Conservation (phyloP, 2,329 filamentous ascomycete species). For the Laburnicola sp. region DNA sequence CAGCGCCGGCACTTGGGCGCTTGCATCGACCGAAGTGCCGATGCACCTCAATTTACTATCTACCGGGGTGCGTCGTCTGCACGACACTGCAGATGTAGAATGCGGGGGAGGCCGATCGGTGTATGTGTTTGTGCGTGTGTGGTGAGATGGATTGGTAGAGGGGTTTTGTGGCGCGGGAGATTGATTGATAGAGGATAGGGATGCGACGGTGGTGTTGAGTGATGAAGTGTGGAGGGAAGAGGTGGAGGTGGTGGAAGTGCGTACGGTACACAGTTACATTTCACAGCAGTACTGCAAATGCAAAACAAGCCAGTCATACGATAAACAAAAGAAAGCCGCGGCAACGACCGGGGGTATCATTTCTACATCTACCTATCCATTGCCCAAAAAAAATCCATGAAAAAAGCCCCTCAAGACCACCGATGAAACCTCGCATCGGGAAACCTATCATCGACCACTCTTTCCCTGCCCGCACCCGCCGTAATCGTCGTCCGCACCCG, state of each 20-base stretch:
- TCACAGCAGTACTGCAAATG: no score
- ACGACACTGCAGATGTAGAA: constrained; percentile 1
- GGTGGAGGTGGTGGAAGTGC: no score
- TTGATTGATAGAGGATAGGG: no score
- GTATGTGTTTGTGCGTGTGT: not conserved
- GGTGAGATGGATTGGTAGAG: not conserved
- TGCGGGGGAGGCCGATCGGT: constrained; percentile 3
- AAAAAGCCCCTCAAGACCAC: not conserved
- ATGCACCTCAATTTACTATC: constrained; percentile 1
- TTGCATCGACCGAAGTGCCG: constrained; percentile 3
- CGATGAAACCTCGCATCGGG: not conserved
- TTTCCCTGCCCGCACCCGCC: not conserved
- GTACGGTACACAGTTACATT: no score
- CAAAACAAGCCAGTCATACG: no score
- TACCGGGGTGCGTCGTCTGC: constrained; percentile 1
- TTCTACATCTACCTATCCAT: no score
- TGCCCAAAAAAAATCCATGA: no score
- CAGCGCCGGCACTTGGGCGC: constrained; percentile 2
- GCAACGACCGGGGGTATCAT: constrained; percentile 6
- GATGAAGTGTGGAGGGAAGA: no score
- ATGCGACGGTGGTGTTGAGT: no score
- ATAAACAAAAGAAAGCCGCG: not conserved
- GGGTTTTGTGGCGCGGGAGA: no score
- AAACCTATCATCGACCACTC: not conserved
- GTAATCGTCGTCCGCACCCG: not conserved